Conservation (phyloP, 495 filamentous ascomycete genomes). For the Bacidia rubella region DNA sequence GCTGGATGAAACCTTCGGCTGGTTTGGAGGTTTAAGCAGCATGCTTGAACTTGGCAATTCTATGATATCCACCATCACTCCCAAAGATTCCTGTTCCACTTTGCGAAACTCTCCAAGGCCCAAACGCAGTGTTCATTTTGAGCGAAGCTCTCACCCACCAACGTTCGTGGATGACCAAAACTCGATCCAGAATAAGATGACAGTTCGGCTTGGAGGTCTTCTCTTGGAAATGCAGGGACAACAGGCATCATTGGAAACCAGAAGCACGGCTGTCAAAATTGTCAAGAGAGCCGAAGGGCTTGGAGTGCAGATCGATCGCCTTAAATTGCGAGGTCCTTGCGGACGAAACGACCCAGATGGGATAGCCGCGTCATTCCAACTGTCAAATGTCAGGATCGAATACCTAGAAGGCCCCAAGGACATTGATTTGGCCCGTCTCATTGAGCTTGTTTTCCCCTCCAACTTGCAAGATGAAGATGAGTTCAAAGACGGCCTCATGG, state of each 20-base stretch:
- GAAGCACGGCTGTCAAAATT: conserved; percentile 68
- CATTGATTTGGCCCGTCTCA: conserved; percentile 63
- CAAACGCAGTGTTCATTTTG: conserved; percentile 61
- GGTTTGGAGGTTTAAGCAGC: conserved; percentile 85
- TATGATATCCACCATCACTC: conserved; percentile 56
- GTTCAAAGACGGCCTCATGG: conserved; percentile 82
- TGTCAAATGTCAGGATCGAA: conserved; percentile 57
- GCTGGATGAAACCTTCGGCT: conserved; percentile 73
- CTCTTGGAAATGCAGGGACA: conserved; percentile 60
- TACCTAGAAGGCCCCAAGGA: conserved; percentile 62
- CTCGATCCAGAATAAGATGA: conserved; percentile 46
- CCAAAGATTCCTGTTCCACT: conserved; percentile 23
- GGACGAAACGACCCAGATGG: conserved; percentile 33
- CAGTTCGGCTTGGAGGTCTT: conserved; percentile 64
- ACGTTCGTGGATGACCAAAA: conserved; percentile 22
- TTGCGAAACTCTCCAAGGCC: conserved; percentile 17
- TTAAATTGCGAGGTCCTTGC: conserved; percentile 59
- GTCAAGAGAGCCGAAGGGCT: conserved; percentile 56
- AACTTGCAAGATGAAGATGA: conserved; percentile 66
- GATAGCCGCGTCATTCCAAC: conserved; percentile 36
- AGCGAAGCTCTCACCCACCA: conserved; percentile 26
- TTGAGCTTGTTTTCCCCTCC: conserved; percentile 81
- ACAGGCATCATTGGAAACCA: conserved; percentile 56
- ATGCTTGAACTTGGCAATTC: conserved; percentile 80
- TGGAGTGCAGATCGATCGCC: conserved; percentile 58